These are phyloP conservation scores for Massarina eburnea DNA, from an alignment of 2,329 filamentous ascomycete genomes.

Conservation along the genomic window DNA sequence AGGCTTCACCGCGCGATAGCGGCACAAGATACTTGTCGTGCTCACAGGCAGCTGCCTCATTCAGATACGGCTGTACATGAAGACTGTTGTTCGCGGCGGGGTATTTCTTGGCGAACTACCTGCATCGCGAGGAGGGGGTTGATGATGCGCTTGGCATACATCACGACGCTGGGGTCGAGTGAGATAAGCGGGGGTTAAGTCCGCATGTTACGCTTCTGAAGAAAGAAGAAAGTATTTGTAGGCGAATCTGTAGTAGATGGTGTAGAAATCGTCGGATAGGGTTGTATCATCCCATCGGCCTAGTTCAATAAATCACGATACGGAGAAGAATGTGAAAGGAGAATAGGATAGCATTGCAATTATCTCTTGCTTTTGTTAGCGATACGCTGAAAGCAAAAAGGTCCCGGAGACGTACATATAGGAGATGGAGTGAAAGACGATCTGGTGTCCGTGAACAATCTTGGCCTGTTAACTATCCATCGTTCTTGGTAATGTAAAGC, in stretches of 20 bases:
- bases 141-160: slow-evolving; percentile 16
- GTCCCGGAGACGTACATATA: background rate
- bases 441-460: background rate
- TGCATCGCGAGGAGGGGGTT: background rate
- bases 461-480: background rate
- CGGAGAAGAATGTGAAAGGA: background rate
- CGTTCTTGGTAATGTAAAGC: background rate
- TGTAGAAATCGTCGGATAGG: background rate
- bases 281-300: background rate
- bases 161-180: slow-evolving; percentile 3
- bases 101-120: slow-evolving; percentile 13
- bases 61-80: slow-evolving; percentile 5
- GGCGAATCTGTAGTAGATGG: background rate
- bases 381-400: background rate
- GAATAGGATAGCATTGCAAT: background rate
- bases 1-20: background rate
- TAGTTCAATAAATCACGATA: background rate
- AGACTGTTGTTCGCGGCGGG: slow-evolving; percentile 4
- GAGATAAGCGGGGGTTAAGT: slow-evolving; percentile 6
- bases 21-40: slow-evolving; percentile 12
- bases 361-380: background rate
- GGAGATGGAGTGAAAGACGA: background rate
- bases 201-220: background rate
- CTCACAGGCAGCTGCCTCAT: slow-evolving; percentile 16
- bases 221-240: background rate